Conservation (phyloP, 2,329 filamentous ascomycete species). For the Penicillium olsonii region DNA sequence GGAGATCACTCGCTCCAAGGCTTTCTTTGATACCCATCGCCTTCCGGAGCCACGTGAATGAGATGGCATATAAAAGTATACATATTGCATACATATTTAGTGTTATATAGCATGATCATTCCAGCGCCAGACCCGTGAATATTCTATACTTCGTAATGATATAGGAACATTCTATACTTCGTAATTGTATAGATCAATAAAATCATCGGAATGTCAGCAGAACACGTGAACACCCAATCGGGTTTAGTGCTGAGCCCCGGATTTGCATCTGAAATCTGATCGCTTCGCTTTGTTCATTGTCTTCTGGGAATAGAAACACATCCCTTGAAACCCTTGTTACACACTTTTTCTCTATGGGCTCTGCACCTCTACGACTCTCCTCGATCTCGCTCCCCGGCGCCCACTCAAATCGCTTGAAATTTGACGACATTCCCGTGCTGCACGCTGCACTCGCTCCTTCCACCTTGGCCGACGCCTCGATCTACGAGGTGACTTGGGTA, state of each 20-base stretch:
- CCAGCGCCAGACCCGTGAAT: no score
- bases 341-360: slow-evolving; percentile 40
- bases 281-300: slow-evolving; percentile 8
- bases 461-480: slow-evolving; percentile 25
- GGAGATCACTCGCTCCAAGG: slow-evolving; percentile 49
- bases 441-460: slow-evolving; percentile 13
- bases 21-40: slow-evolving; percentile 41
- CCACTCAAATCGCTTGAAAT: slow-evolving; percentile 21
- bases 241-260: slow-evolving; percentile 22
- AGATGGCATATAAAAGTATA: no score
- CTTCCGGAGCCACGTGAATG: slow-evolving; percentile 5
- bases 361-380: slow-evolving; percentile 29
- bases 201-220: slow-evolving; percentile 9
- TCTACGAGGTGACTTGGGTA: slow-evolving; percentile 47
- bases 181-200: no score
- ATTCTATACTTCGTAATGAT: no score
- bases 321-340: not conserved
- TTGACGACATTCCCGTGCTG: no score
- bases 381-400: slow-evolving; percentile 32
- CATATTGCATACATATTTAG: no score
- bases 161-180: no score
- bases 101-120: no score
- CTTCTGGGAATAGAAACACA: slow-evolving; percentile 7
- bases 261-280: slow-evolving; percentile 24
- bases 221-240: slow-evolving; percentile 24